Evolutionary conservation across 257 asterid species (phyloP), one percentile per base, ranked within the genome.

Genomic region (Gentiana dahurica): DNA sequence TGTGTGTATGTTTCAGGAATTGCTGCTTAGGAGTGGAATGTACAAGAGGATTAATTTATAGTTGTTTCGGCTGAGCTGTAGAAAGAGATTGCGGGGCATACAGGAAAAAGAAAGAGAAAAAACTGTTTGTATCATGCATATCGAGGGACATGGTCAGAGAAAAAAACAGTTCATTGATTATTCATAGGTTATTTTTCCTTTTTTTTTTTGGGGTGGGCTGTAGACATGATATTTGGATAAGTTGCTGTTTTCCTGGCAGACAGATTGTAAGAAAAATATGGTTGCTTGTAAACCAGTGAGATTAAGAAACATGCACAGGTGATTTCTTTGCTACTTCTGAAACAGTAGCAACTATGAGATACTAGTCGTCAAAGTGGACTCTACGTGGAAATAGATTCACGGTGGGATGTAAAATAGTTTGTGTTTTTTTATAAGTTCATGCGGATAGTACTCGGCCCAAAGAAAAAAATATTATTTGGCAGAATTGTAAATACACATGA

Each of bases 1-100:
- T 66, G 68, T 36, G 36, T 0, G 50, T 56, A 10, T 62, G 13
- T 53, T 59, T 49, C 84, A 84, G 94, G 89, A 67, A 76, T 80
- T 68, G 86, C 86, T 70, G 86, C 84, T 58, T 80, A 83, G 81
- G 85, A 68, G 57, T 65, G 66, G 15, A 54, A 73, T 51, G 65
- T 53, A 65, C 64, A 34, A 66, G 72, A 58, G 66, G 65, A 70
- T 68, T 53, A 55, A 60, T 68, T 61, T 71, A 58, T 69, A 67
- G 60, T 53, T 51, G 50, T 63, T 68, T 79, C 71, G 71, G 69
- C 67, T 70, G 75, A 65, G 80, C 65, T 67, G 76, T 69, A 65
- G 66, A 71, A 71, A 75, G 72, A 76, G 76, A 62, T 69, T 66
- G 77, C 72, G 68, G 69, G 60, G 62, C 62, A 69, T 66, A 71